Conservation (phyloP, 495 filamentous ascomycete genomes). For the Penicillium simplicissimum region DNA sequence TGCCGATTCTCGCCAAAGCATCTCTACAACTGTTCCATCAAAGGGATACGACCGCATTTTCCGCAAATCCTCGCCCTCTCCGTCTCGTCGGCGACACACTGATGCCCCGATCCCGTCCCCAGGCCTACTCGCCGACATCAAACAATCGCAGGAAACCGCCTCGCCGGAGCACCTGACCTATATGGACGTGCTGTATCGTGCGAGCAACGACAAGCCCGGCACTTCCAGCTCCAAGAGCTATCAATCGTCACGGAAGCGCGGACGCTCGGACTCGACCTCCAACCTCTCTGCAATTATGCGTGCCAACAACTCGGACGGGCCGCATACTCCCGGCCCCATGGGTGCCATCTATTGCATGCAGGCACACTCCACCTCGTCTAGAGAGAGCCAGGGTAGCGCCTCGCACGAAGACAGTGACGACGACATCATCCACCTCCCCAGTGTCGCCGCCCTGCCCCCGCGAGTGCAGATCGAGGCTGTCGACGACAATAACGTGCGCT, state of each 20-base stretch:
- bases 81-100: slow-evolving; percentile 41
- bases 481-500: slow-evolving; percentile 42
- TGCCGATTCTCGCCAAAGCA: slow-evolving; percentile 37
- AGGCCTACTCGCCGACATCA: slow-evolving; percentile 31
- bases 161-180: slow-evolving; percentile 30
- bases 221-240: slow-evolving; percentile 7
- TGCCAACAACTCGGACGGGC: slow-evolving; percentile 9
- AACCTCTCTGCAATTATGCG: slow-evolving; percentile 14
- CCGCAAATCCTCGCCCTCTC: slow-evolving; percentile 20
- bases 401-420: slow-evolving; percentile 38
- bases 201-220: slow-evolving; percentile 22
- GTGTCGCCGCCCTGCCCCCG: slow-evolving; percentile 26
- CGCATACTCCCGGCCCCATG: slow-evolving; percentile 20
- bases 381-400: slow-evolving; percentile 24
- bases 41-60: slow-evolving; percentile 26
- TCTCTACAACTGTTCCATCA: slow-evolving; percentile 35
- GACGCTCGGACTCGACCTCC: slow-evolving; percentile 22
- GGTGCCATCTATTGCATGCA: slow-evolving; percentile 40
- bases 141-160: slow-evolving; percentile 10
- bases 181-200: slow-evolving; percentile 35
- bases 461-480: slow-evolving; percentile 40
- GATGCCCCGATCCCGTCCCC: slow-evolving; percentile 42
- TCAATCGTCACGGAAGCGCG: slow-evolving; percentile 10
- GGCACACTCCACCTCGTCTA: slow-evolving; percentile 35
- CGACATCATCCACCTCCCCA: slow-evolving; percentile 44